Evolutionary conservation across 169 alveolate species (phyloP).

Genomic region (Blepharisma undulans): DNA sequence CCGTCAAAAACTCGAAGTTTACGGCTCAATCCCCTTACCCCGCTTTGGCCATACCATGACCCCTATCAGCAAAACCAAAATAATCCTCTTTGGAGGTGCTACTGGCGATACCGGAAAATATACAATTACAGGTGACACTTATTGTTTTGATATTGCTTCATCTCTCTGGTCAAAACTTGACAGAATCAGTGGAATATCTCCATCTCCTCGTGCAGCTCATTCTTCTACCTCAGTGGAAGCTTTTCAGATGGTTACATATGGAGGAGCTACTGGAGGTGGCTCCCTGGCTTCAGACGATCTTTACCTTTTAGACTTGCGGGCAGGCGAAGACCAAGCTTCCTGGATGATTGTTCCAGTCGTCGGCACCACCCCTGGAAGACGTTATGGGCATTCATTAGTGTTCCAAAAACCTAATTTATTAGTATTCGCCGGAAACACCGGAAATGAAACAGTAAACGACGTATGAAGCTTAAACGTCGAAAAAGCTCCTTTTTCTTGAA

Average conservation of each 20-base stretch:
- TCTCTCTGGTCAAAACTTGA: conserved; percentile 89
- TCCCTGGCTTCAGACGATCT: conserved; percentile 95
- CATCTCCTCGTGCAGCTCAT: conserved; percentile 99
- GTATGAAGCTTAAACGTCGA: conserved; percentile 97
- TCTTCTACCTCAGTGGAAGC: conserved; percentile 97
- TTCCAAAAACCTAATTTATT: conserved; percentile 95
- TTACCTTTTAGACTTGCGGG: conserved; percentile 93
- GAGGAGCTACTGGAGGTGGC: conserved; percentile 99
- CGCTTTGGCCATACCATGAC: conserved; percentile 98
- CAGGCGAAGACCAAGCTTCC: conserved; percentile 89
- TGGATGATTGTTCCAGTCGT: conserved; percentile 97
- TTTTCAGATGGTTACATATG: conserved; percentile 94
- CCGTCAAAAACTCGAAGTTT: background rate
- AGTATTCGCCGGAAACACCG: conserved; percentile 99
- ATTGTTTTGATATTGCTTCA: conserved; percentile 85
- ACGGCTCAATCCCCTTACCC: conserved; percentile 93
- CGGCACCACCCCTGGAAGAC: conserved; percentile 98
- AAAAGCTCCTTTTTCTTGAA: conserved; percentile 96
- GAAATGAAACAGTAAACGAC: conserved; percentile 90
- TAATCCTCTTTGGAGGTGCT: conserved; percentile 94
- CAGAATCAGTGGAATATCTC: conserved; percentile 67
- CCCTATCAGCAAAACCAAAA: conserved; percentile 90
- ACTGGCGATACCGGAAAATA: conserved; percentile 94
- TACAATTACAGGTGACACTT: conserved; percentile 96
- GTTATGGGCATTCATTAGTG: conserved; percentile 98